Evolutionary conservation across 441 rosid genomes (phyloP), one percentile per base, ranked within the genome.

Genomic region (Lagerstroemia fauriei): DNA sequence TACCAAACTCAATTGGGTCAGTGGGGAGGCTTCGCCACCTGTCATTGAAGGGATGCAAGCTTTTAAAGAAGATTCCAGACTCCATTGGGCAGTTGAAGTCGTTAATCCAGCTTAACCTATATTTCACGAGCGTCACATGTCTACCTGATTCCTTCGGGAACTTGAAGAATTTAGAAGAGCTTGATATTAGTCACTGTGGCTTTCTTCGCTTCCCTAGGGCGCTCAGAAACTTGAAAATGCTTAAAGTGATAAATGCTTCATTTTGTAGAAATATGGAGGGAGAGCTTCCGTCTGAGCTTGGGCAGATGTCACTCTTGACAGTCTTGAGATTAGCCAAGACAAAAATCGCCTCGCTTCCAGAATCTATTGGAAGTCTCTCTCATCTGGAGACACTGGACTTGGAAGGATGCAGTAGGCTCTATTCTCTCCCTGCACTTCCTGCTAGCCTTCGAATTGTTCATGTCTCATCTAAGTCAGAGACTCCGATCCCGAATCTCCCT

Each of bases 71-170:
- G 69, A 65, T 65, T 24, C 69, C 69, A 0, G 69, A 65, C 32
- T 65, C 69, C 69, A n/a, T 65, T 29, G 69, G 66, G 66, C 66
- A 61, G 66, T 61, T 61, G 66, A 61, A n/a, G 66, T 25, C 32
- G 1, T n/a, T 65, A 24, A 65, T n/a, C 7, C n/a, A 65, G 32
- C 32, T 65, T 8, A 65, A 65, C 32, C 29, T 65, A 2, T 65
- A 32, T 65, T 12, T 0, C 69, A 25, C 69, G 16, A 65, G 69
- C 32, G 13, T 65, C 32, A 65, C 69, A n/a, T 8, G 69, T 9
- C 69, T 65, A 9, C 69, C 69, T 65, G 32, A 25, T 25, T 65
- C 69, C 14, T 3, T 65, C 32, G 32, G 69, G 69, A n/a, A n/a
- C 9, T 29, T 65, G 13, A 32, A 65, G 69, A 65, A 7, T 27